Conservation (phyloP, 1,284 basidiomycete species). For the Puccinia polysora region DNA sequence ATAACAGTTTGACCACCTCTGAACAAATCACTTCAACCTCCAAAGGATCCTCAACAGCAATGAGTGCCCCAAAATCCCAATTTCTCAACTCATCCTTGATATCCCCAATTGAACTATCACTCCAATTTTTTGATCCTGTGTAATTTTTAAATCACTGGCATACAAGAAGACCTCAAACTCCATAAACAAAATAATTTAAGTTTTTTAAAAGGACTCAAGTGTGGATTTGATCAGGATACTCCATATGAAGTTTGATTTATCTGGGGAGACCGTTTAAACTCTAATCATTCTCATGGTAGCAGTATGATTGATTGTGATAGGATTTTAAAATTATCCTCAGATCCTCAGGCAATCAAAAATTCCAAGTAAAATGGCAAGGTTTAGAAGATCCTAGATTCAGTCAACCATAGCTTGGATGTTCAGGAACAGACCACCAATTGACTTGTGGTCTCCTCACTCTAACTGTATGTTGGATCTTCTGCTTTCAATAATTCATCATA, state of each 20-base stretch:
- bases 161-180: slow-evolving; percentile 52
- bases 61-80: too few species aligned
- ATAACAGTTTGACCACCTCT: too few species aligned
- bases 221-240: slow-evolving; percentile 47
- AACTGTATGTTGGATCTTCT: slow-evolving; percentile 13
- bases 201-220: slow-evolving; percentile 54
- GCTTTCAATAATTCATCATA: too few species aligned
- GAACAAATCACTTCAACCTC: too few species aligned
- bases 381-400: slow-evolving; percentile 12
- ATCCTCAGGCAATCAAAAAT: background rate
- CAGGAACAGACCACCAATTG: background rate
- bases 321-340: slow-evolving; percentile 27
- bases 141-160: slow-evolving; percentile 56
- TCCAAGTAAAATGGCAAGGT: background rate
- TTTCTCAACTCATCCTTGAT: slow-evolving; percentile 24
- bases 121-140: slow-evolving; percentile 53
- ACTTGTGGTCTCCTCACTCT: background rate
- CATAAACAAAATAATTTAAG: slow-evolving; percentile 54
- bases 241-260: slow-evolving; percentile 37
- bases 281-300: slow-evolving; percentile 46
- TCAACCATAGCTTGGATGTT: slow-evolving; percentile 13
- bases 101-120: slow-evolving; percentile 38
- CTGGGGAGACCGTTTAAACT: slow-evolving; percentile 48
- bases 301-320: slow-evolving; percentile 46
- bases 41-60: too few species aligned